Evolutionary conservation across 2,329 filamentous ascomycete genomes (phyloP).

Genomic region (Penicillium sp.): DNA sequence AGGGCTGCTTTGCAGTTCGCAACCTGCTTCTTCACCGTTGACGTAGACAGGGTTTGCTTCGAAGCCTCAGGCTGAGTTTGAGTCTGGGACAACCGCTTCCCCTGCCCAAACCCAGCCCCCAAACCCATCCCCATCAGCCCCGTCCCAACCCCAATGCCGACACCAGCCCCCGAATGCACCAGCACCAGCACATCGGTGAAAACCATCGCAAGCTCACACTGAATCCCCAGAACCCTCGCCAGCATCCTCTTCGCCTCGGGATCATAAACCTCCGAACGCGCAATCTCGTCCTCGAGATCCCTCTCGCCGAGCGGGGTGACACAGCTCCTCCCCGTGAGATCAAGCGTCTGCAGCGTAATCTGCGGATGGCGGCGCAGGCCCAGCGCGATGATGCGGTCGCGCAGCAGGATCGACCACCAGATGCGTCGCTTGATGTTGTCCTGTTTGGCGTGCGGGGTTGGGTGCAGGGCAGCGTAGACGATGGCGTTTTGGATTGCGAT

Average conservation of each 20-base stretch:
- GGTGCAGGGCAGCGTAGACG: conserved; percentile 2
- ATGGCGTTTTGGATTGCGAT: conserved; percentile 15
- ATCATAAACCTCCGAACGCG: conserved; percentile 14
- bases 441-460: neutral
- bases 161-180: neutral
- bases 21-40: neutral
- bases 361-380: conserved; percentile 6
- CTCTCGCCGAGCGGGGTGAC: neutral
- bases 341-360: neutral
- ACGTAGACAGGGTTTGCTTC: neutral
- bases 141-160: neutral
- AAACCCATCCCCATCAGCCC: neutral
- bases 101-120: neutral
- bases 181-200: conserved; percentile 7
- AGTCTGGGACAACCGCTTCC: neutral
- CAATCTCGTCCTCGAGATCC: conserved; percentile 10
- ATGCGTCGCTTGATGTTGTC: neutral
- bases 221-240: neutral
- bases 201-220: conserved; percentile 6
- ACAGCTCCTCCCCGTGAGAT: neutral
- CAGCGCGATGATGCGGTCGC: conserved; percentile 7
- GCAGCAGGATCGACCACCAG: conserved; percentile 11
- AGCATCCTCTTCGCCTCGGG: conserved; percentile 5
- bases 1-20: neutral
- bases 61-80: neutral